Base-by-base conservation (phyloP, 352 stramenopile species). In the Phytophthora sojae region DNA sequence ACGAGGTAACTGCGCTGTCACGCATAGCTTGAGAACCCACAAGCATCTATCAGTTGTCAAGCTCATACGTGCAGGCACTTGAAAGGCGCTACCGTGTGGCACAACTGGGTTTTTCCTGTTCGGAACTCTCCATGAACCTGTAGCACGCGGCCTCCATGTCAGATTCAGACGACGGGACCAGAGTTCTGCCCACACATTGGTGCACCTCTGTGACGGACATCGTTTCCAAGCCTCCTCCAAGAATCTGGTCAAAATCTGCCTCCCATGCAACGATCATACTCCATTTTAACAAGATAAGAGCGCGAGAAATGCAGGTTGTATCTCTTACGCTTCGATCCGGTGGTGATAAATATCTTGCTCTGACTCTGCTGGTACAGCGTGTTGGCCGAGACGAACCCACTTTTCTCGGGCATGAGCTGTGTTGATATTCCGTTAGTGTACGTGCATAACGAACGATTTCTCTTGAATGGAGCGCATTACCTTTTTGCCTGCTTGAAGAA, bases 51-150 rank as follows among this genome's bases (percentile, higher is more conserved):
- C 19, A 57, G 8, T 37, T 11, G 25, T 30, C n/a, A 39, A 53
- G 26, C 6, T 12, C 29, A 8, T 44, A n/a, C 17, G 15, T 44
- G 12, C 37, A 44, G 6, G 12, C 37, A 44, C 37, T 7, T 26
- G 25, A 26, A 26, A 26, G 25, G 3, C 25, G 25, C 25, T 85
- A 93, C 87, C 42, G 96, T 99, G 73, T 98, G 95, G 44, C 90
- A 96, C 17, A 99, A 78, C 67, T 99, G 96, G 1, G 96, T 98
- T 73, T 99, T 99, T 21, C 96, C 96, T 17, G 96, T 98, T 17
- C 96, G 82, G 68, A 98, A 98, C 67, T 98, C 95, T 17, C 95
- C 93, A 57, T 96, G 94, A 60, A 97, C 81, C 90, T 97, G 29
- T 9, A 12, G 30, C 52, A 62, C 42, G n/a, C 26, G 39, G 21